Evolutionary conservation across 352 stramenopile species (phyloP), one percentile per base, ranked within the genome.

Genomic region (Pythium monospermum): DNA sequence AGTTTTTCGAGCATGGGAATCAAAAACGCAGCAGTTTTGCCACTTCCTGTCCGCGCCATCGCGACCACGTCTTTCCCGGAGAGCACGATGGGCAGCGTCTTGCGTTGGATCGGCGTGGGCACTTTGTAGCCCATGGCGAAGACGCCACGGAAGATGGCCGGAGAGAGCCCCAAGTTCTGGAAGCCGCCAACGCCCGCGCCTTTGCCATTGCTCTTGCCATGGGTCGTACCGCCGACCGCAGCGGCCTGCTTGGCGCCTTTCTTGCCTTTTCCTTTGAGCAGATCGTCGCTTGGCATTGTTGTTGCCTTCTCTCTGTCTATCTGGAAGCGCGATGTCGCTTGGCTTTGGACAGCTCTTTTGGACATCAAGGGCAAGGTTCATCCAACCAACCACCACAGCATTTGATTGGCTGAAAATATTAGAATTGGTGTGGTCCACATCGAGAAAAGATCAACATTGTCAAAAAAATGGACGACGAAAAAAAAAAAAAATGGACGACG

Each of bases 41-140:
- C 97, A 19, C 86, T 98, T 13, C 97, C 79, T 3, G 97, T 99
- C 23, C 97, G 81, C 28, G 97, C 97, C 96, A 99, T 99, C 40
- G 96, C 96, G 11, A 99, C 94, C 18, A 98, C 88, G 77, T 99
- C 97, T 27, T 94, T 90, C 36, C 96, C 97, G 4, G 90, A 96
- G 6, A 99, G 76, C 21, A 98, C 79, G 23, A 98, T 83, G 18
- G 97, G 97, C 42, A 99, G 73, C 59, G 94, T 94, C 71, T 99
- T 99, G 51, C 96, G 87, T 72, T 99, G 97, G 42, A 99, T 98
- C 15, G 97, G 97, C 31, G 97, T 99, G 27, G 97, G 97, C 49
- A 97, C 88, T 49, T 97, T 97, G 73, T 98, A 98, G 36, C 91
- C 91, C 88, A 98, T 96, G 46, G 73, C 76, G 72, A 96, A 94